Evolutionary conservation across 345 rosid species (phyloP), one percentile per base, ranked within the genome.

Genomic region (Geranium rotundifolium): DNA sequence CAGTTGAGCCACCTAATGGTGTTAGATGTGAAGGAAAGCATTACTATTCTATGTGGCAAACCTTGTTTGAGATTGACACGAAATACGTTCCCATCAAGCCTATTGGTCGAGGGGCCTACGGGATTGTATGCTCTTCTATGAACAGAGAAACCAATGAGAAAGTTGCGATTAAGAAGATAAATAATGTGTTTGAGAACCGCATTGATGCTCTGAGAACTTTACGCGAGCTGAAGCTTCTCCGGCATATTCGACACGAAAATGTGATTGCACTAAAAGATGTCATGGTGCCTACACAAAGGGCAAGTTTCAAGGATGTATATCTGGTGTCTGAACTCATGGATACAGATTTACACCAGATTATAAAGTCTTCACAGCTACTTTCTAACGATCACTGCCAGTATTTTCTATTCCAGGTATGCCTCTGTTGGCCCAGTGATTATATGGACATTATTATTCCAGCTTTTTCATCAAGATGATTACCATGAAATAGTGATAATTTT

Each of bases 281-380:
- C 5, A 90, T 88, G 97, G 76, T 80, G 88, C 87, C 96, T 34
- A 70, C 54, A 63, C 82, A 88, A 16, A 76, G 77, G 64, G 79
- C 65, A 61, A 90, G 81, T 75, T 88, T 88, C 66, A 84, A 79
- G 50, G 96, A 90, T 79, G 97, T 90, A 12, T 88, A 88, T 78
- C 79, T 90, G 54, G 97, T 90, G 37, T 90, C 81, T 29, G 97
- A 87, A 64, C 90, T 90, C 56, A 87, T 90, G 95, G 95, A 85
- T 62, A 85, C 91, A 0, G 92, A 90, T 80, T 75, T 90, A 56
- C 89, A 90, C 72, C 97, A 90, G 67, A 88, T 85, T 60, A 85
- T 90, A 12, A 88, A 87, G 77, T 88, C 97, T 23, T 79, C 95
- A 67, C 97, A 88, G 65, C 39, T 75, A 30, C 89, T 90, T 12